Conservation (phyloP, 176 grass and related monocot species). For the Cenchrus americanus region DNA sequence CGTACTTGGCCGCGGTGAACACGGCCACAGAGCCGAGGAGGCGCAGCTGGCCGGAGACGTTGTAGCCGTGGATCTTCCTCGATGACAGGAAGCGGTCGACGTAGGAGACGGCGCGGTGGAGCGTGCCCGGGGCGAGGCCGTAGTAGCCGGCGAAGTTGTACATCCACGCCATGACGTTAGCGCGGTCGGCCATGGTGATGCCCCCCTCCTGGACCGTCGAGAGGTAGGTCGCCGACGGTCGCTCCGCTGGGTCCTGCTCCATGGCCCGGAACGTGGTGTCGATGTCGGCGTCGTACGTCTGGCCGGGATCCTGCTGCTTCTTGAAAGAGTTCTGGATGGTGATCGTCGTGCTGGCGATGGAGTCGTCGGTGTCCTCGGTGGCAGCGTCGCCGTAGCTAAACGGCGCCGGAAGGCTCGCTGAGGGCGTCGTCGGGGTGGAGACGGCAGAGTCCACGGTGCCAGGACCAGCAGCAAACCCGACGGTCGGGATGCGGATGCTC, state of each 20-base stretch:
- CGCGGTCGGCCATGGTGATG: not conserved
- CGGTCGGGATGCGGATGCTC: not conserved
- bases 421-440: not conserved
- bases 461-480: not conserved
- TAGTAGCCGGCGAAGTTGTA: not conserved
- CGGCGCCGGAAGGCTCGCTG: not conserved
- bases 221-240: not conserved
- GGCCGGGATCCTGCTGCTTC: no score
- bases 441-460: not conserved
- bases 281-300: not conserved
- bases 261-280: not conserved
- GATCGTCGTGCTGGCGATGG: not conserved
- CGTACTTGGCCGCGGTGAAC: not conserved
- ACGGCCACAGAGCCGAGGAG: not conserved
- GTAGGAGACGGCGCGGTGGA: slow-evolving; percentile 21
- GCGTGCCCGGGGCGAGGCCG: slow-evolving; percentile 7
- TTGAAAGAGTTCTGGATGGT: no score
- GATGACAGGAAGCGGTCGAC: slow-evolving; percentile 10
- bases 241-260: not conserved
- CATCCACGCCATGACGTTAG: not conserved
- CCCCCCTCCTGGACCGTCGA: no score
- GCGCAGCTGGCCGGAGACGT: not conserved
- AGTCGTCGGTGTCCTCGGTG: not conserved
- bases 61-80: not conserved
- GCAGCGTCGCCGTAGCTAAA: not conserved